Percentiles rank a stretch among this genome's conserved stretches.
Evolutionary conservation across 257 asterid genomes (phyloP).

Genomic region (Jacaranda mimosifolia): DNA sequence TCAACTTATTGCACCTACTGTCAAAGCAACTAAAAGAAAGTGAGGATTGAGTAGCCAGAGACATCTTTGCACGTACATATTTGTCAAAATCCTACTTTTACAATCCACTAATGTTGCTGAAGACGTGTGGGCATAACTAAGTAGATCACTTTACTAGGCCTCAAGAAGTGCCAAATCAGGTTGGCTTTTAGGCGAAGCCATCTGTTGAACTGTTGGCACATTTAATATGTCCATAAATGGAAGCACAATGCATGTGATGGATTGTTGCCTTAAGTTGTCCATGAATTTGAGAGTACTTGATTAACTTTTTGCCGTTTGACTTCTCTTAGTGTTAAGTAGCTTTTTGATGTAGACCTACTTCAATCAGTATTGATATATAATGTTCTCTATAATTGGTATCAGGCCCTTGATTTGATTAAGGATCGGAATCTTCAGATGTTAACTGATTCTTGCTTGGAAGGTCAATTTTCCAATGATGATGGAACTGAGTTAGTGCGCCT

Average conservation of each 20-base stretch:
- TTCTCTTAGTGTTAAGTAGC: too few relatives aligned
- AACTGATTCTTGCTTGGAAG: constrained; percentile 84
- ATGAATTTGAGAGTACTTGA: constrained; percentile 3
- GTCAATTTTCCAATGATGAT: constrained; percentile 70
- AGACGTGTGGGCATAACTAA: too few relatives aligned
- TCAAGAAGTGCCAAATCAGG: not conserved
- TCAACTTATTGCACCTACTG: too few relatives aligned
- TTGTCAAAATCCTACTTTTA: too few relatives aligned
- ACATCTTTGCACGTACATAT: too few relatives aligned
- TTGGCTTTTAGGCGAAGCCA: not conserved
- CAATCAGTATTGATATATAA: constrained; percentile 10
- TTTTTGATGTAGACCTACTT: not conserved
- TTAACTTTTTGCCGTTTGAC: not conserved
- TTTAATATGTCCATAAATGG: not conserved
- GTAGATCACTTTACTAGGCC: too few relatives aligned
- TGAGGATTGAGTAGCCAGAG: too few relatives aligned
- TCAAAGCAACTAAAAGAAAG: too few relatives aligned
- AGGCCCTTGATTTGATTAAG: constrained; percentile 85
- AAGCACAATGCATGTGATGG: constrained; percentile 15
- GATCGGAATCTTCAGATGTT: constrained; percentile 80
- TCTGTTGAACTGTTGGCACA: not conserved
- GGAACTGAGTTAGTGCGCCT: constrained; percentile 80
- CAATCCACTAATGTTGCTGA: too few relatives aligned
- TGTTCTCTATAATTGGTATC: constrained; percentile 35
- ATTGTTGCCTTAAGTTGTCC: not conserved